Evolutionary conservation across 371 early-diverging fungal species (phyloP).

Genomic region (Phascolomyces articulosus): DNA sequence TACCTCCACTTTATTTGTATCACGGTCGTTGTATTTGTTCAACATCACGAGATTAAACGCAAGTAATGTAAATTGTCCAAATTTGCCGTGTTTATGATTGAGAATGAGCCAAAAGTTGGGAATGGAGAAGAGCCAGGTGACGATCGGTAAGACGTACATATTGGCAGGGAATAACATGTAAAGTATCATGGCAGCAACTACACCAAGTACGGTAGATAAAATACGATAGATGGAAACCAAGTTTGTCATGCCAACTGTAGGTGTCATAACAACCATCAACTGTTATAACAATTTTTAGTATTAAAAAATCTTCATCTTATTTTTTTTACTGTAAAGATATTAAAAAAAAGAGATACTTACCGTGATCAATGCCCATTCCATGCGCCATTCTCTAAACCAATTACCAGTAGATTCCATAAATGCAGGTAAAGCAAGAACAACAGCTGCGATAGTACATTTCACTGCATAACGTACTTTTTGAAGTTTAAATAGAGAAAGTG

Average conservation of each 20-base stretch:
- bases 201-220: conserved; percentile 72
- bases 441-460: conserved; percentile 66
- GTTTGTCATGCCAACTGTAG: conserved; percentile 86
- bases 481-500: conserved; percentile 59
- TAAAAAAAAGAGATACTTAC: conserved; percentile 29
- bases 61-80: conserved; percentile 78
- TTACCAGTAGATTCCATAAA: conserved; percentile 63
- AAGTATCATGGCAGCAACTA: conserved; percentile 60
- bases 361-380: conserved; percentile 85
- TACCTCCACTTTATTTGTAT: conserved; percentile 64
- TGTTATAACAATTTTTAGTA: conserved; percentile 12
- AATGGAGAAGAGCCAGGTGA: conserved; percentile 71
- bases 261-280: conserved; percentile 83
- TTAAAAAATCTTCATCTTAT: conserved; percentile 1
- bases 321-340: neutral
- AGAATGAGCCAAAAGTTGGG: conserved; percentile 75
- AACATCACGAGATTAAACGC: conserved; percentile 80
- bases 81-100: conserved; percentile 72
- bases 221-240: conserved; percentile 74
- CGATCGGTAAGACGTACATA: conserved; percentile 49
- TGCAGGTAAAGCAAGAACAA: conserved; percentile 67
- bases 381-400: conserved; percentile 65
- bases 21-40: conserved; percentile 72
- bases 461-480: conserved; percentile 73
- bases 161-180: conserved; percentile 63